phyloP scores from a whole-genome alignment of 2,329 filamentous ascomycete genomes.

The Hypoxylon rubiginosum region DNA sequence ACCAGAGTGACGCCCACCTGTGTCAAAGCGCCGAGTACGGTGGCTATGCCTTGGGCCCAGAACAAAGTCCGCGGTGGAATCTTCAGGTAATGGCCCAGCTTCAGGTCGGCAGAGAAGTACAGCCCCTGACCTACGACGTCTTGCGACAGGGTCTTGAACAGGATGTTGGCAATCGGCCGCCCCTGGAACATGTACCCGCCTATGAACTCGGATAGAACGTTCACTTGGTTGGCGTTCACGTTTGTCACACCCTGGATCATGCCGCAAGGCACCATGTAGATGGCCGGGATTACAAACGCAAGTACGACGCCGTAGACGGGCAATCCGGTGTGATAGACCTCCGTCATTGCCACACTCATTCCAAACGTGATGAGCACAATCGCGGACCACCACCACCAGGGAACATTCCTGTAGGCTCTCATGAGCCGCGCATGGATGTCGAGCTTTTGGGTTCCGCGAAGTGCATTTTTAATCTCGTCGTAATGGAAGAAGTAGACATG shows the following conservation, averaged over 20 bases:
- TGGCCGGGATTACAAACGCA: conserved; percentile 58
- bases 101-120: conserved; percentile 64
- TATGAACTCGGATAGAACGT: conserved; percentile 63
- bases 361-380: conserved; percentile 52
- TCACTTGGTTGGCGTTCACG: conserved; percentile 63
- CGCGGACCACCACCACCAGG: conserved; percentile 61
- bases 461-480: conserved; percentile 54
- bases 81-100: conserved; percentile 65
- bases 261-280: conserved; percentile 62
- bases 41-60: conserved; percentile 62
- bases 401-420: conserved; percentile 55
- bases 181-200: conserved; percentile 63
- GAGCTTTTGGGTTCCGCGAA: conserved; percentile 48
- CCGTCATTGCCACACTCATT: conserved; percentile 46
- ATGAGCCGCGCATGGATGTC: conserved; percentile 61
- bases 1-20: conserved; percentile 55
- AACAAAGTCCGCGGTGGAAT: conserved; percentile 63
- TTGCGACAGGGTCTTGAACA: conserved; percentile 59
- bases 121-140: conserved; percentile 60
- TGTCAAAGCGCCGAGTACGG: conserved; percentile 60
- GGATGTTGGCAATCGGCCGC: conserved; percentile 61
- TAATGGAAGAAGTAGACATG: conserved; percentile 66
- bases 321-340: conserved; percentile 58
- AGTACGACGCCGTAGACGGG: conserved; percentile 61
- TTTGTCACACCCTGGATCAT: conserved; percentile 64